phyloP scores from a whole-genome alignment of 257 asterid genomes.

The Jaltomata sinuosa region DNA sequence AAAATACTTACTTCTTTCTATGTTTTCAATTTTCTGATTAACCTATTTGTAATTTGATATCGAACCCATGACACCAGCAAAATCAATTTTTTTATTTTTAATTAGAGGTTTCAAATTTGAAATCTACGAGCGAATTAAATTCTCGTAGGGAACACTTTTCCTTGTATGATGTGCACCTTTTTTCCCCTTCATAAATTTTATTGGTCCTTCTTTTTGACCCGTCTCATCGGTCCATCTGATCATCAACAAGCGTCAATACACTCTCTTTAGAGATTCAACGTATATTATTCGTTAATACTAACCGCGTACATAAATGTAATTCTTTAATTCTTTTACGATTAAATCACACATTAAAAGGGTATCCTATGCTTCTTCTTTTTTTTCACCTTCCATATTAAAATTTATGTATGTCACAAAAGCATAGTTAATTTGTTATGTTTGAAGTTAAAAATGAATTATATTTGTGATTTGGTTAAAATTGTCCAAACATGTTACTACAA shows the following conservation, averaged over 20 bases:
- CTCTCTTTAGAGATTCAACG: not conserved
- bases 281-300: too few relatives aligned
- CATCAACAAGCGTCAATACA: not conserved
- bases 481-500: not conserved
- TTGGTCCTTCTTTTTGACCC: not conserved
- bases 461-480: not conserved
- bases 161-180: not conserved
- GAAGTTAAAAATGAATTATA: too few relatives aligned
- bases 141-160: not conserved
- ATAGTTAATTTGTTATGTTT: too few relatives aligned
- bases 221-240: not conserved
- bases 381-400: not conserved
- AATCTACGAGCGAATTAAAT: accelerated
- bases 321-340: not conserved
- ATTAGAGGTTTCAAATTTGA: not conserved
- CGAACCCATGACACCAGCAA: not conserved
- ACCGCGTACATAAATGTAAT: not conserved
- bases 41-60: not conserved
- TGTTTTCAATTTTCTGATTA: not conserved
- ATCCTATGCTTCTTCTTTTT: not conserved
- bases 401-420: not conserved
- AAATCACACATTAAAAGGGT: not conserved
- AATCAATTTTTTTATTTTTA: too few relatives aligned
- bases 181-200: not conserved
- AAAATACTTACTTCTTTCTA: not conserved